A percentile compares a stretch with the other conserved stretches of the same genome.
Conservation (phyloP, 148 eudicot genomes). For the Polygonum aviculare region DNA sequence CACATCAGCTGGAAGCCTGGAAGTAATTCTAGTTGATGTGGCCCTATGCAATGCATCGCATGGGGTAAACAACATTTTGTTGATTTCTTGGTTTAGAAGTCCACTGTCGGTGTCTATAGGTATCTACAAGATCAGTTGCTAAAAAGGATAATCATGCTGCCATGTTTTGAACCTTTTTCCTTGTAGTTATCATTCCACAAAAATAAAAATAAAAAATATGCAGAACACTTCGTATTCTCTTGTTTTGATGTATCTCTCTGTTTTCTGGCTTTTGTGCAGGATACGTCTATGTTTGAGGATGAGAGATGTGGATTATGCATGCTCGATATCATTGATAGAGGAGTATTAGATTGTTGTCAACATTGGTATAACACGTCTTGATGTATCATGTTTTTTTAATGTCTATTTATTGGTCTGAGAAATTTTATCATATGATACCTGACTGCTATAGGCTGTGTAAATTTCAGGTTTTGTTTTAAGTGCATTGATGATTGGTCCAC, state of each 20-base stretch:
- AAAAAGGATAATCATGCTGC: background rate
- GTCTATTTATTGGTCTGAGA: background rate
- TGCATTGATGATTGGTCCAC: constrained; percentile 98
- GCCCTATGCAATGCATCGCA: background rate
- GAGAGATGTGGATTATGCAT: constrained; percentile 96
- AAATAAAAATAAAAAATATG: background rate
- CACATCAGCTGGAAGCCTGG: background rate
- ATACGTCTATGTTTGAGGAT: constrained; percentile 45
- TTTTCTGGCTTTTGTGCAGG: constrained; percentile 32
- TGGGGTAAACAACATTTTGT: background rate
- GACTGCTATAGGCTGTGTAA: background rate
- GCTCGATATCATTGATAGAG: constrained; percentile 76
- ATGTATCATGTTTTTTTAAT: background rate
- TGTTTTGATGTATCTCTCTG: background rate
- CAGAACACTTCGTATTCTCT: background rate
- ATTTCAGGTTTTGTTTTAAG: constrained; percentile 86
- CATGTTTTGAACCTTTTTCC: background rate
- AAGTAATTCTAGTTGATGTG: background rate
- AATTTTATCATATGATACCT: background rate
- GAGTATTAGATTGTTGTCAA: constrained; percentile 93
- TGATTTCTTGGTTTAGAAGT: background rate
- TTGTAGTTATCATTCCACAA: background rate
- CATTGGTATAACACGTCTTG: constrained; percentile 50
- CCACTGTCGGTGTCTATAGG: background rate
- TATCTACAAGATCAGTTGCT: background rate